phyloP scores from a whole-genome alignment of 2,329 filamentous ascomycete species.

The Tolypocladium album region DNA sequence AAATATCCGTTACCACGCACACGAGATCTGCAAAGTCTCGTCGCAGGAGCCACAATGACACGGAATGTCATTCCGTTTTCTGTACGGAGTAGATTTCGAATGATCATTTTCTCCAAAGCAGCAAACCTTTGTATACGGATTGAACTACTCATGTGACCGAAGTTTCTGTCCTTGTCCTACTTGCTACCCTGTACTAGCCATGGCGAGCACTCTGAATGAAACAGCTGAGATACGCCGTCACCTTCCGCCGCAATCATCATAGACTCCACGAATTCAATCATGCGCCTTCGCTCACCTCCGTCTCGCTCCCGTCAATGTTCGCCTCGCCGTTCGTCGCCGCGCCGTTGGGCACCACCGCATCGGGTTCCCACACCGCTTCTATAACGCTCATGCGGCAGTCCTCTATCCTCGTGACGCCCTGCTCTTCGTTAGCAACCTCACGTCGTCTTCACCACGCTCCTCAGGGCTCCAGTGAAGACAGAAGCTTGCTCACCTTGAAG shows the following conservation, averaged over 20 bases:
- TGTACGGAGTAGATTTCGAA: too few relatives aligned
- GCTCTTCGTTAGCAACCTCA: neutral
- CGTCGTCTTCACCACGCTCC: neutral
- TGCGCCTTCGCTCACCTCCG: neutral
- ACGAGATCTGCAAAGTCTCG: too few relatives aligned
- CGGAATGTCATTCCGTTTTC: too few relatives aligned
- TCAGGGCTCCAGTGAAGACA: neutral
- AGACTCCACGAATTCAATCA: neutral
- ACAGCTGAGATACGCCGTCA: neutral
- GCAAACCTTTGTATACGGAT: too few relatives aligned
- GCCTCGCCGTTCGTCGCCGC: neutral
- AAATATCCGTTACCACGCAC: too few relatives aligned
- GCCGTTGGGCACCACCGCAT: constrained; percentile 1
- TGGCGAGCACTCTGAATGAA: neutral
- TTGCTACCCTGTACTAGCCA: neutral
- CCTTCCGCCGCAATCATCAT: neutral
- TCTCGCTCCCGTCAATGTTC: neutral
- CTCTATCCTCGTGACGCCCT: constrained; percentile 28
- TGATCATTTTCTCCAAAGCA: too few relatives aligned
- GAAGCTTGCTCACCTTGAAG: constrained; percentile 23
- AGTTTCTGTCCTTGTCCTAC: neutral
- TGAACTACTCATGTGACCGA: neutral
- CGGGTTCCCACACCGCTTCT: constrained; percentile 34
- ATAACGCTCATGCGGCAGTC: constrained; percentile 37
- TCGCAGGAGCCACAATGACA: too few relatives aligned